A percentile compares a stretch with the other conserved stretches of the same genome.
Evolutionary conservation across 1,139 yeast genomes (phyloP).

Genomic region (Arxiozyma telluris): DNA sequence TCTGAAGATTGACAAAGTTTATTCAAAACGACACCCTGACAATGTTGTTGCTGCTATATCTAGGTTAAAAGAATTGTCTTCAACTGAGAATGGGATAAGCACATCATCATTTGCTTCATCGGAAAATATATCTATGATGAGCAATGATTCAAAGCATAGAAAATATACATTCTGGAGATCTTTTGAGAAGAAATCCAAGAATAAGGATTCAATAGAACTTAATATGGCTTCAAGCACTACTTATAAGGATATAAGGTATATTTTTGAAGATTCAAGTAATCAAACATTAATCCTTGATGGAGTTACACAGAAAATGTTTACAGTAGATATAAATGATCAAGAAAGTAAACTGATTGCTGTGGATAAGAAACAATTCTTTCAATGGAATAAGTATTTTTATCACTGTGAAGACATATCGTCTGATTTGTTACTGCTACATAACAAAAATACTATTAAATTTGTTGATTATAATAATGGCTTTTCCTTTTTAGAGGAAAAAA

Average conservation of each 20-base stretch:
- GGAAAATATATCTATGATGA: neutral
- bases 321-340: slow-evolving; percentile 4
- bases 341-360: slow-evolving; percentile 12
- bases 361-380: slow-evolving; percentile 15
- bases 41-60: slow-evolving; percentile 12
- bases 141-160: neutral
- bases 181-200: neutral
- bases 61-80: slow-evolving; percentile 1
- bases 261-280: slow-evolving; percentile 1
- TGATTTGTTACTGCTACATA: slow-evolving; percentile 17
- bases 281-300: slow-evolving; percentile 20
- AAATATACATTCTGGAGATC: neutral
- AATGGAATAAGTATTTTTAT: slow-evolving; percentile 15
- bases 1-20: slow-evolving; percentile 15
- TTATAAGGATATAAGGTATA: neutral
- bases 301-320: slow-evolving; percentile 14
- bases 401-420: slow-evolving; percentile 15
- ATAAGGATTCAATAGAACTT: neutral
- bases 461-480: slow-evolving; percentile 25
- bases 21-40: slow-evolving; percentile 17
- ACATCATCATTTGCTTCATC: neutral
- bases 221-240: neutral
- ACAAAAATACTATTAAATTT: slow-evolving; percentile 12
- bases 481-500: slow-evolving; percentile 15
- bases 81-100: neutral